These are phyloP conservation scores for Symbiodinium pilosum DNA, from an alignment of 73 alveolate genomes.

Conservation along the genomic window DNA sequence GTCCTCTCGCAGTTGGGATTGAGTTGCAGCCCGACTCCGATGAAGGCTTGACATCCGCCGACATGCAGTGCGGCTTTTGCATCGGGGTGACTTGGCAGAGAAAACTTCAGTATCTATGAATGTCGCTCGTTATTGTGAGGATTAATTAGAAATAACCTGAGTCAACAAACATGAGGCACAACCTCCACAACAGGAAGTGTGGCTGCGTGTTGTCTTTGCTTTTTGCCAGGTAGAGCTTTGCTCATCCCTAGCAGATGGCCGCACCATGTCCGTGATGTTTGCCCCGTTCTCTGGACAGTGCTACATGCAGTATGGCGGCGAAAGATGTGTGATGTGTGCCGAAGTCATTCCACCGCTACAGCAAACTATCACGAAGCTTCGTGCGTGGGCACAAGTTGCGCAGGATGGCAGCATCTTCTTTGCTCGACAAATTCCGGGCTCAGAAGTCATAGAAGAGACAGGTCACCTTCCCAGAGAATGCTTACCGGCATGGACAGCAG, in stretches of 20 bases:
- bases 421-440: not conserved
- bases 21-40: slow-evolving; percentile 3
- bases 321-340: slow-evolving; percentile 33
- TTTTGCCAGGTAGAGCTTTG: slow-evolving; percentile 33
- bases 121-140: too few species aligned
- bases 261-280: slow-evolving; percentile 40
- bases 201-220: too few species aligned
- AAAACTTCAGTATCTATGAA: too few species aligned
- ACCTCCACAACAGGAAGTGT: too few species aligned
- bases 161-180: too few species aligned
- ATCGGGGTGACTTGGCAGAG: slow-evolving; percentile 31
- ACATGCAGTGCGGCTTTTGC: slow-evolving; percentile 23
- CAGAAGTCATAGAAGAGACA: slow-evolving; percentile 10
- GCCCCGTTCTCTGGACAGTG: slow-evolving; percentile 50
- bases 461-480: slow-evolving; percentile 38
- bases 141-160: too few species aligned
- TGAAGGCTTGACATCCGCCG: not conserved
- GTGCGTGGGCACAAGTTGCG: slow-evolving; percentile 32
- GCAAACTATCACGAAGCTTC: not conserved
- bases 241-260: not conserved
- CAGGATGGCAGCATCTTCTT: slow-evolving; percentile 53
- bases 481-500: slow-evolving; percentile 24
- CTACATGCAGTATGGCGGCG: slow-evolving; percentile 75
- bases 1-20: slow-evolving; percentile 64
- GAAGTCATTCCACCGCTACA: slow-evolving; percentile 16